phyloP scores from a whole-genome alignment of 2,329 filamentous ascomycete genomes.

The Ascosphaera pollenicola region DNA sequence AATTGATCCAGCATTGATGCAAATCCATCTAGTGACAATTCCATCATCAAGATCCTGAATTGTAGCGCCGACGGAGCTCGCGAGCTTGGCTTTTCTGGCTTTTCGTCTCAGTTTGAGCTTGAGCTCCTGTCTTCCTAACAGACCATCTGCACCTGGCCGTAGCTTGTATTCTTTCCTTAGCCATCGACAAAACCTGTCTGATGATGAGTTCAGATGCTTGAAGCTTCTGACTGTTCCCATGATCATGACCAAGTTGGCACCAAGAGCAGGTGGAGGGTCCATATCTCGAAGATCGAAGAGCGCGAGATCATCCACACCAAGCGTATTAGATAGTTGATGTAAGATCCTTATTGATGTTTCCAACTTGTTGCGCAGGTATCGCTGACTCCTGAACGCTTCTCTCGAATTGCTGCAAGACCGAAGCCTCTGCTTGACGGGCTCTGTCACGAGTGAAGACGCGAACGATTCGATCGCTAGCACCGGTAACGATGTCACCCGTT shows the following conservation, averaged over 20 bases:
- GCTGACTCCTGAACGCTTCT: constrained; percentile 71
- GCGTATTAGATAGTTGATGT: constrained; percentile 57
- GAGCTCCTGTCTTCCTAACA: constrained; percentile 75
- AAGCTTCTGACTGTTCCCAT: constrained; percentile 80
- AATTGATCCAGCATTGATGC: constrained; percentile 63
- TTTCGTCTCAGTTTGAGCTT: constrained; percentile 69
- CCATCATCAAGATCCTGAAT: constrained; percentile 50
- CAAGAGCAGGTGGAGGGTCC: constrained; percentile 70
- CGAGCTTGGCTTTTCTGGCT: constrained; percentile 57
- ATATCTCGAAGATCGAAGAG: constrained; percentile 66
- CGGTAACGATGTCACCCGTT: constrained; percentile 82
- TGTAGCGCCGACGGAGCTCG: constrained; percentile 46
- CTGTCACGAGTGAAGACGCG: constrained; percentile 59
- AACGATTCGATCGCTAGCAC: constrained; percentile 69
- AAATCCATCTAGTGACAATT: constrained; percentile 86
- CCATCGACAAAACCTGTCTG: constrained; percentile 77
- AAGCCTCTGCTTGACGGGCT: constrained; percentile 46
- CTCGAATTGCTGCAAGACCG: constrained; percentile 54
- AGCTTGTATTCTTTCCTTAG: constrained; percentile 51
- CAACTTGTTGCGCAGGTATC: constrained; percentile 53
- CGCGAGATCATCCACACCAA: constrained; percentile 63
- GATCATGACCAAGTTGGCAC: constrained; percentile 77
- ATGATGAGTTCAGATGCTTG: constrained; percentile 77
- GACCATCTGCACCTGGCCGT: constrained; percentile 58
- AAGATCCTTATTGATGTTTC: constrained; percentile 56